These are phyloP conservation scores for Salix exigua DNA, from an alignment of 345 rosid species.

Conservation along the genomic window DNA sequence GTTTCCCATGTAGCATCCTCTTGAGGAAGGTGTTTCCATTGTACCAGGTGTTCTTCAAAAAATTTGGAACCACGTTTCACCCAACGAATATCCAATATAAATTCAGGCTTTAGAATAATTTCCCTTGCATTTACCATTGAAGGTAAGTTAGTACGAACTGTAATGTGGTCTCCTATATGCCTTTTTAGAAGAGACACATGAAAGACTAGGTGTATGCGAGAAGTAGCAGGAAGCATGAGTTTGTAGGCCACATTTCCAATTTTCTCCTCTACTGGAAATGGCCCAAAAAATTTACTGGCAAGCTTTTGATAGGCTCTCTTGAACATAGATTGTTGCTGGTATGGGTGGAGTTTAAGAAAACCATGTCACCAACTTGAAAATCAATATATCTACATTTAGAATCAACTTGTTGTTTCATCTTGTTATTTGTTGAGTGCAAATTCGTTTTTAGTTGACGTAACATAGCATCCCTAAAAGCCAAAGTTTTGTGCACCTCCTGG, in stretches of 20 bases:
- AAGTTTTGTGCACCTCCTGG: neutral
- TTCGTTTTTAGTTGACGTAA: neutral
- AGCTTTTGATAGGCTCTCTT: neutral
- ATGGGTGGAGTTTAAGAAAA: neutral
- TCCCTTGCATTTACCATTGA: neutral
- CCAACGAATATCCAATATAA: neutral
- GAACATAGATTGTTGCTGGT: accelerated
- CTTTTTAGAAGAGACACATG: neutral
- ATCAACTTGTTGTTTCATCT: neutral
- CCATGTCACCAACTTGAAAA: neutral
- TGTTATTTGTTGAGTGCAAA: neutral
- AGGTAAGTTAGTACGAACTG: neutral
- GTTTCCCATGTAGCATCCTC: neutral
- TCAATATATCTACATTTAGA: accelerated
- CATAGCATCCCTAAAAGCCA: neutral
- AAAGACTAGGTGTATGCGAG: neutral
- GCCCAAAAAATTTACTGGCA: neutral
- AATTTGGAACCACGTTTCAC: neutral
- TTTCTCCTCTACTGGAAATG: too few relatives aligned
- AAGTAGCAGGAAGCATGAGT: neutral
- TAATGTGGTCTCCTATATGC: too few relatives aligned
- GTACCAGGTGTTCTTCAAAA: neutral
- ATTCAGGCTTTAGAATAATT: neutral
- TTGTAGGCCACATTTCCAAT: neutral
- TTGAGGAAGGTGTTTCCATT: neutral